phyloP scores from a whole-genome alignment of 441 rosid species.

The Bruguiera hainesii region DNA sequence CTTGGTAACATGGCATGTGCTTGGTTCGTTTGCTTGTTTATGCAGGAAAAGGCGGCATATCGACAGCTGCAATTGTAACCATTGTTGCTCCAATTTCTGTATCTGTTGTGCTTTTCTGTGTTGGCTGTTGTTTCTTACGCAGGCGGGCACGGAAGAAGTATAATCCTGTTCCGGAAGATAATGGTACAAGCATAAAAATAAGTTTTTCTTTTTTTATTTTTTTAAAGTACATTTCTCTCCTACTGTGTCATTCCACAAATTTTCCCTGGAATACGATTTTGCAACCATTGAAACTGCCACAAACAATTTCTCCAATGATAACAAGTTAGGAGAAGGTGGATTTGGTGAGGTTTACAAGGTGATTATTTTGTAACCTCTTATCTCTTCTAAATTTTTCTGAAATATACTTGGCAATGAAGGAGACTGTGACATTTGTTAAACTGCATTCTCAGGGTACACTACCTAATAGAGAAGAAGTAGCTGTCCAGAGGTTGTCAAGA shows the following conservation, averaged over 20 bases:
- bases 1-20: too few species aligned
- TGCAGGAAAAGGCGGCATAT: too few species aligned
- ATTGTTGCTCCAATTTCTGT: constrained; percentile 12
- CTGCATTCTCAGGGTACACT: constrained; percentile 12
- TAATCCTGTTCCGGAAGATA: constrained; percentile 8
- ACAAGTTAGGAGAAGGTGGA: too few species aligned
- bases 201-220: not conserved
- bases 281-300: too few species aligned
- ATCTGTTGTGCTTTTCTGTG: not conserved
- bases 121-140: not conserved
- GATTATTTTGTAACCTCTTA: not conserved
- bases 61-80: not conserved
- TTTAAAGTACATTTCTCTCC: not conserved
- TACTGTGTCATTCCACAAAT: constrained; percentile 8
- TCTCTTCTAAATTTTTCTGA: not conserved
- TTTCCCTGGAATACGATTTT: too few species aligned
- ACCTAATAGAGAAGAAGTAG: constrained; percentile 14
- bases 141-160: constrained; percentile 17
- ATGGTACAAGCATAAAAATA: not conserved
- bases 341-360: too few species aligned
- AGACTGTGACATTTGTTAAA: not conserved
- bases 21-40: too few species aligned
- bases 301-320: too few species aligned
- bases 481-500: constrained; percentile 17
- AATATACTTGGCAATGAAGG: not conserved